These are phyloP conservation scores for Calonectria crousiana DNA, from an alignment of 2,329 filamentous ascomycete genomes.

Conservation along the genomic window DNA sequence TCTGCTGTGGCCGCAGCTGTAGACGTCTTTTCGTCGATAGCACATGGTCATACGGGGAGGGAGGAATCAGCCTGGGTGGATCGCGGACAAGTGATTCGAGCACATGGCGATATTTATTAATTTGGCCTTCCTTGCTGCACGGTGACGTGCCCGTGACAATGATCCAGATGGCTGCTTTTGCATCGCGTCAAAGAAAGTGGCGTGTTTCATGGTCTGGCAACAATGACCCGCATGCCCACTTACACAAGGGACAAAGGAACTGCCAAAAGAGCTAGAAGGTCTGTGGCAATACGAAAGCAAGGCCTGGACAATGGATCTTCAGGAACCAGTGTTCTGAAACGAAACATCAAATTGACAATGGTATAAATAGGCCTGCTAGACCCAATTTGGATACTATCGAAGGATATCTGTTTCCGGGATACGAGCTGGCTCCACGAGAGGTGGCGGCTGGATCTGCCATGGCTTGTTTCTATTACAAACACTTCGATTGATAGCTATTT, in stretches of 20 bases:
- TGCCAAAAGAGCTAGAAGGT: not conserved
- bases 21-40: constrained; percentile 6
- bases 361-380: not conserved
- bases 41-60: constrained; percentile 22
- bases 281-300: not conserved
- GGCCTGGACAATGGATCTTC: not conserved
- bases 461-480: not conserved
- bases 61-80: not conserved
- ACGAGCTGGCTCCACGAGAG: not conserved
- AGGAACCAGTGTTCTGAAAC: not conserved
- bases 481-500: not conserved
- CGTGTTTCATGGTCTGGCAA: not conserved
- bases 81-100: not conserved
- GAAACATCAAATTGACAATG: not conserved
- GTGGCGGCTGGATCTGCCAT: not conserved
- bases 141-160: not conserved
- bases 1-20: constrained; percentile 45
- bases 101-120: not conserved
- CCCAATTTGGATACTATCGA: not conserved
- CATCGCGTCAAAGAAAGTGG: not conserved
- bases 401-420: not conserved
- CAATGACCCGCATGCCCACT: not conserved
- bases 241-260: not conserved
- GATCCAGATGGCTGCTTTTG: not conserved
- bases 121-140: not conserved